These are phyloP conservation scores for Podaxis pistillaris DNA, from an alignment of 768 basidiomycete species.

Conservation along the genomic window DNA sequence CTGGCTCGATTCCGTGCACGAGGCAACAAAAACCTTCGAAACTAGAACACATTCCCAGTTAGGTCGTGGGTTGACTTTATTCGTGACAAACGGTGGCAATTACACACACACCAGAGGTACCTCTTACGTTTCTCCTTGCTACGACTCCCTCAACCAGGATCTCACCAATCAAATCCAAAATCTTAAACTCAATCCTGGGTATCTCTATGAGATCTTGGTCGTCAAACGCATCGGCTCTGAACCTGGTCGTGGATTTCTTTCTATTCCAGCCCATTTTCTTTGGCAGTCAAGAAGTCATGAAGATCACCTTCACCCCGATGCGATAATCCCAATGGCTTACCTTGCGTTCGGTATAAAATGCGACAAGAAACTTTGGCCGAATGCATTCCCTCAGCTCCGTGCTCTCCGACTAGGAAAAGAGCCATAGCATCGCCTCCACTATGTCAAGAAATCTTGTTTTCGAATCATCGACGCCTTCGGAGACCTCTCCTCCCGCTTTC, in stretches of 20 bases:
- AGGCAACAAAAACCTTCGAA: slow-evolving; percentile 10
- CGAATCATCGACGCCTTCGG: background rate
- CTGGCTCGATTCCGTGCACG: slow-evolving; percentile 11
- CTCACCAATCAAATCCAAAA: slow-evolving; percentile 9
- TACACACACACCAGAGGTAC: slow-evolving; percentile 18
- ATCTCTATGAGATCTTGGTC: slow-evolving; percentile 6
- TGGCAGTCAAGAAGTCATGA: slow-evolving; percentile 26
- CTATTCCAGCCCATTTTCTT: slow-evolving; percentile 27
- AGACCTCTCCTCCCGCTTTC: background rate
- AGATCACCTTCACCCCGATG: slow-evolving; percentile 25
- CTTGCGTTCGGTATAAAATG: slow-evolving; percentile 30
- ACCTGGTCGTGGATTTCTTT: background rate
- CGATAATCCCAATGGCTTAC: slow-evolving; percentile 23
- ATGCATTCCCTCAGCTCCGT: background rate
- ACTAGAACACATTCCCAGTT: slow-evolving; percentile 9
- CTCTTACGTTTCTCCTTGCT: slow-evolving; percentile 9
- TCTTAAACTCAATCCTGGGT: slow-evolving; percentile 10
- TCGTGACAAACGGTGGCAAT: slow-evolving; percentile 25
- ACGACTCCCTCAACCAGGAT: background rate
- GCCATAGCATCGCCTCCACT: background rate
- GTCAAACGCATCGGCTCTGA: background rate
- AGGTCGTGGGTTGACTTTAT: slow-evolving; percentile 7
- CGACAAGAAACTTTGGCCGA: slow-evolving; percentile 5
- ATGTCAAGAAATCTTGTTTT: slow-evolving; percentile 2
- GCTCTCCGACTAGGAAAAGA: background rate